Evolutionary conservation across 1,284 basidiomycete genomes (phyloP).

Genomic region (Ustanciosporium gigantosporum): DNA sequence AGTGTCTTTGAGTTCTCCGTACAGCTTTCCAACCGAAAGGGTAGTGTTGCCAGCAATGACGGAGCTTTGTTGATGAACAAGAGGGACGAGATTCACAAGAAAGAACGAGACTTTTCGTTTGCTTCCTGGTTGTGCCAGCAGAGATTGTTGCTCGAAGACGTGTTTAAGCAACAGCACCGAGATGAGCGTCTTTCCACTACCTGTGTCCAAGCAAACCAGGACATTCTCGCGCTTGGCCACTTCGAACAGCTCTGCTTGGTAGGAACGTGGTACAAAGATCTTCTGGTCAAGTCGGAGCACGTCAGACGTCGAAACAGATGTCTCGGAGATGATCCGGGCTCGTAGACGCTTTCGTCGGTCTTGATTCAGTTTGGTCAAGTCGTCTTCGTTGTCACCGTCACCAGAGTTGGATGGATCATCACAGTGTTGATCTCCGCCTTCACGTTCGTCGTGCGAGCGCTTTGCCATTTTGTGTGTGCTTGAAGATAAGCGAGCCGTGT

Average conservation of each 20-base stretch:
- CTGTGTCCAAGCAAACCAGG: constrained; percentile 48
- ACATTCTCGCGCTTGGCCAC: constrained; percentile 31
- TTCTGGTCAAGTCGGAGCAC: constrained; percentile 22
- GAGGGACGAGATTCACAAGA: constrained; percentile 44
- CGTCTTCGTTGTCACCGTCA: too few relatives aligned
- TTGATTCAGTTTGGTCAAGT: too few relatives aligned
- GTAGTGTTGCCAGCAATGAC: constrained; percentile 40
- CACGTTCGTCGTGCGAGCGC: too few relatives aligned
- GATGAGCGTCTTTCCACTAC: constrained; percentile 52
- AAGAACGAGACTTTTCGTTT: constrained; percentile 18
- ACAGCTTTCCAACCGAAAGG: constrained; percentile 32
- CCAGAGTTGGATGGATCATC: too few relatives aligned
- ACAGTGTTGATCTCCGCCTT: too few relatives aligned
- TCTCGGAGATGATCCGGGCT: constrained; percentile 9
- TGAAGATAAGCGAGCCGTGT: too few relatives aligned
- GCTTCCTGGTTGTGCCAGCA: background rate
- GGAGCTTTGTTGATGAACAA: constrained; percentile 46
- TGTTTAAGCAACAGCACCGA: constrained; percentile 45
- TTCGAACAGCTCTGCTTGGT: constrained; percentile 27
- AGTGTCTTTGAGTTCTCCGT: constrained; percentile 30
- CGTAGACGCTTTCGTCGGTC: constrained; percentile 4
- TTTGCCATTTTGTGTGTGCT: too few relatives aligned
- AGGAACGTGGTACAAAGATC: constrained; percentile 16
- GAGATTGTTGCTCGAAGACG: constrained; percentile 7
- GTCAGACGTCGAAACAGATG: constrained; percentile 12